phyloP scores from a whole-genome alignment of 1,139 yeast species.

The Taiozyma sp. region DNA sequence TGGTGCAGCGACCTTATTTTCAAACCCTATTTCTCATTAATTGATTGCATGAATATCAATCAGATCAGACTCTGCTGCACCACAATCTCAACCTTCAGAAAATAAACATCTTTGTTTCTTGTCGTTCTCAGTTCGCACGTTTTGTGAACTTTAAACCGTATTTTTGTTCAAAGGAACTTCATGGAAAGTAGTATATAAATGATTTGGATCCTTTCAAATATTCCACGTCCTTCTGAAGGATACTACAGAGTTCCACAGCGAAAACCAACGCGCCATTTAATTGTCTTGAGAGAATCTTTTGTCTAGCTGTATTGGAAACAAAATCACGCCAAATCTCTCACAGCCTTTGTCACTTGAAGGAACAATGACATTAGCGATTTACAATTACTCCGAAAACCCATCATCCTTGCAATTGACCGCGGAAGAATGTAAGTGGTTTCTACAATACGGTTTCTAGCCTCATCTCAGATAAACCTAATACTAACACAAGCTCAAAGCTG shows the following conservation, averaged over 20 bases:
- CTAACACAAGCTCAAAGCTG: neutral
- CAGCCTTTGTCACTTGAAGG: neutral
- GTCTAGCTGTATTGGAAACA: neutral
- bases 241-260: neutral
- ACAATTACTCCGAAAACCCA: neutral
- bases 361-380: neutral
- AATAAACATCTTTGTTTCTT: neutral
- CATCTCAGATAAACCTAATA: neutral
- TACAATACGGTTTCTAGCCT: neutral
- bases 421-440: neutral
- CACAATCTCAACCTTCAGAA: neutral
- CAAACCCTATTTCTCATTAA: neutral
- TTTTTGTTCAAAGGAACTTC: neutral
- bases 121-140: neutral
- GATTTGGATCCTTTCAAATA: neutral
- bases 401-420: neutral
- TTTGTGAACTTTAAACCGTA: neutral
- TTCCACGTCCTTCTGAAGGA: neutral
- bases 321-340: neutral
- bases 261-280: neutral
- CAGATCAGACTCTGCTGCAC: neutral
- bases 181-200: neutral
- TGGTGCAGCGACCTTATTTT: neutral
- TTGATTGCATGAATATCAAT: neutral
- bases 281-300: neutral